phyloP scores from a whole-genome alignment of 148 eudicot genomes.

The Pharnaceum exiguum region DNA sequence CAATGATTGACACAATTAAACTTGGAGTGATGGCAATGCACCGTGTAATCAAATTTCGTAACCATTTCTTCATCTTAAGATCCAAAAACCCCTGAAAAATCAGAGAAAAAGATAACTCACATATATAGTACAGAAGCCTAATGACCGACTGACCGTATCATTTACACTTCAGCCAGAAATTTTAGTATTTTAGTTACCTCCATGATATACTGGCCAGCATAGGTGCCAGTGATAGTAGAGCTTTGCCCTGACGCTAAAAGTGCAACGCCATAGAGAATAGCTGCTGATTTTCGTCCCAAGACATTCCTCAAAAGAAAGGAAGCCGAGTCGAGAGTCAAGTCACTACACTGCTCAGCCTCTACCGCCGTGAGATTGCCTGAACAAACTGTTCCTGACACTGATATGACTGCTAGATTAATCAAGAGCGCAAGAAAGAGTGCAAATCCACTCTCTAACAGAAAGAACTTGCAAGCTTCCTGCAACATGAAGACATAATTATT shows the following conservation, averaged over 20 bases:
- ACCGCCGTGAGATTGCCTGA: constrained; percentile 28
- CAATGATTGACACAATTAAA: constrained; percentile 65
- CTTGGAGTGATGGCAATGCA: constrained; percentile 81
- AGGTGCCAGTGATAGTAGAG: constrained; percentile 88
- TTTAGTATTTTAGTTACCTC: too few relatives aligned
- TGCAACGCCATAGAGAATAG: constrained; percentile 69
- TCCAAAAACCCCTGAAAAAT: constrained; percentile 73
- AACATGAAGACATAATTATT: constrained; percentile 12
- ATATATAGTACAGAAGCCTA: too few relatives aligned
- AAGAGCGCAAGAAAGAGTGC: constrained; percentile 74
- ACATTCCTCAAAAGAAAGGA: constrained; percentile 83
- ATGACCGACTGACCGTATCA: neutral
- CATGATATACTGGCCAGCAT: constrained; percentile 95
- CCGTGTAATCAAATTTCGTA: constrained; percentile 73
- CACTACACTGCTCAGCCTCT: constrained; percentile 37
- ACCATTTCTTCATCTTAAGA: constrained; percentile 77
- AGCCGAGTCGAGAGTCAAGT: constrained; percentile 71
- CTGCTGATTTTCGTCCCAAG: constrained; percentile 55
- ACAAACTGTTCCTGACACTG: constrained; percentile 80
- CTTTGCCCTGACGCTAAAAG: constrained; percentile 93
- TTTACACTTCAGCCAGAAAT: neutral
- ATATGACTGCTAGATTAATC: constrained; percentile 64
- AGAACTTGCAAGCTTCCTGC: constrained; percentile 85
- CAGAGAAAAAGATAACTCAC: neutral
- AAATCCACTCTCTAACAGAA: constrained; percentile 77